Base-by-base conservation (phyloP, 176 grass and related monocot species). In the Eleusine coracana region DNA sequence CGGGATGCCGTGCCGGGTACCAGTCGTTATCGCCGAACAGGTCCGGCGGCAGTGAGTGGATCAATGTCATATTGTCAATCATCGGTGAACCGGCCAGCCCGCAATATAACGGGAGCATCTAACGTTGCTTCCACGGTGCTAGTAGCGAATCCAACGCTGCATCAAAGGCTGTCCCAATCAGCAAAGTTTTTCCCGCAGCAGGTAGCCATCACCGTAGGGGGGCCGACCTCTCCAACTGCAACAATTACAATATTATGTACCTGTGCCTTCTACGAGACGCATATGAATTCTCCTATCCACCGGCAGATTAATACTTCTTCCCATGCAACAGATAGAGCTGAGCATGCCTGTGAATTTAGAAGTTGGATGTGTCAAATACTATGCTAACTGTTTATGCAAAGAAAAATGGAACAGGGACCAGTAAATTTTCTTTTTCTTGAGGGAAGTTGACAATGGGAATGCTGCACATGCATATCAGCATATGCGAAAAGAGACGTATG, bases 391-490 rank as follows among this genome's bases (percentile, higher is more conserved):
- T 60, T 73, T 73, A 58, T 73, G 78, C 82, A 75, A 80, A 55
- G 39, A 59, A 82, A 45, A 40, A 51, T 72, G 79, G n/a, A 17
- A 37, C 63, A 71, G 66, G 88, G 83, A 82, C 79, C 88, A 86
- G 72, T 25, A 3, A 34, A 83, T 79, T 86, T 74, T 69, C 40
- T 37, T 44, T 29, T 3, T 51, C 62, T 34, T 34, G 31, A 34
- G 31, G 21, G 70, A 38, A 60, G 88, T 75, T 68, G 61, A 86
- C 82, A 44, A 74, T 37, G 51, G 39, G 49, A 84, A 7, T 62
- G 83, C 45, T 78, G 83, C 88, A 90, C 79, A 78, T 90, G 88
- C 73, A 14, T 62, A 61, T 10, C 55, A 59, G 20, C 20, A 59
- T 61, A 28, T 52, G 82, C 61, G 62, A 39, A 69, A 66, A 14